phyloP scores from a whole-genome alignment of 192 early-diverging fungal genomes.

The Podila horticola region DNA sequence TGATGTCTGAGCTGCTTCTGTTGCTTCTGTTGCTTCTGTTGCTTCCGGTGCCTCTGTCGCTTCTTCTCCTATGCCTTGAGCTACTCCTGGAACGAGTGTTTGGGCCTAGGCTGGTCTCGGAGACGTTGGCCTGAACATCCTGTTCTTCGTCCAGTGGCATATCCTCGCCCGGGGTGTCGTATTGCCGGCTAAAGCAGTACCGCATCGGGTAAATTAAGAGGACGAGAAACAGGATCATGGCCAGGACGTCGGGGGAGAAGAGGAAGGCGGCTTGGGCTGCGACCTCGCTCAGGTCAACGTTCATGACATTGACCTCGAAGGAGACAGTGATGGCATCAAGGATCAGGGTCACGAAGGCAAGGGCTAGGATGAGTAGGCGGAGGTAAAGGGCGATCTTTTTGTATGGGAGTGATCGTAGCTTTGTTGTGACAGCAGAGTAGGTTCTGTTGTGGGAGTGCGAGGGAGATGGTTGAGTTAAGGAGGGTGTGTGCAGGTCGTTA shows the following conservation, averaged over 20 bases:
- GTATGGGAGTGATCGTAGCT: not conserved
- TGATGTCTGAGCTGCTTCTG: not conserved
- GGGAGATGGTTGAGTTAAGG: not conserved
- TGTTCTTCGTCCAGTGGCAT: not conserved
- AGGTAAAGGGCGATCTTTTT: constrained; percentile 11
- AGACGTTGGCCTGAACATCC: too few relatives aligned
- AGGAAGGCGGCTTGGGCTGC: constrained; percentile 16
- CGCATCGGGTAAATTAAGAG: constrained; percentile 14
- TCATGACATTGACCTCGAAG: constrained; percentile 42
- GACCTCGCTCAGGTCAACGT: constrained; percentile 5
- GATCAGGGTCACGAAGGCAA: constrained; percentile 28
- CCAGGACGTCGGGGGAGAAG: constrained; percentile 23
- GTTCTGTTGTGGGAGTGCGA: not conserved
- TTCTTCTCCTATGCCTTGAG: not conserved
- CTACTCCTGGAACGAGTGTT: too few relatives aligned
- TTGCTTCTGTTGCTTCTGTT: not conserved
- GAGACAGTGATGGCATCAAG: constrained; percentile 46
- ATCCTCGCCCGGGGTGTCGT: not conserved
- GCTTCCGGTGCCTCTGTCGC: not conserved
- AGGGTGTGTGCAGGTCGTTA: not conserved
- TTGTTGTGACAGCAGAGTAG: not conserved
- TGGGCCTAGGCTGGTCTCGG: too few relatives aligned
- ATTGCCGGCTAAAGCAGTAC: not conserved
- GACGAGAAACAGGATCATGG: constrained; percentile 10
- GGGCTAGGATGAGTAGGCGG: constrained; percentile 15